Conservation (phyloP, 2,329 filamentous ascomycete species). For the Hypoxylon sp. region DNA sequence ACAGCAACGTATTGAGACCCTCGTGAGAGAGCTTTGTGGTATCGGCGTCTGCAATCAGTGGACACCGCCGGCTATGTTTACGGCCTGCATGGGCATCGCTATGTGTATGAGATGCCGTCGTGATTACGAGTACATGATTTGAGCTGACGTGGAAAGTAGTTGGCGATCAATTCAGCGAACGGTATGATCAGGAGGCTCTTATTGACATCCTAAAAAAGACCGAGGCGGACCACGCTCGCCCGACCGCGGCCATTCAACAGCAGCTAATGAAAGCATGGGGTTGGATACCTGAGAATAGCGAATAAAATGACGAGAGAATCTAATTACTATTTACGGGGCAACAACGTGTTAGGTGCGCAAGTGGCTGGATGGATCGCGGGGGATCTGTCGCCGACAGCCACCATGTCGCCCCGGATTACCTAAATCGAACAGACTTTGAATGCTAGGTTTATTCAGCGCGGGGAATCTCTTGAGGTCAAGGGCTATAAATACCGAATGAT, state of each 20-base stretch:
- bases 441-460: conserved; percentile 14
- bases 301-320: conserved; percentile 27
- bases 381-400: not conserved
- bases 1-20: conserved; percentile 59
- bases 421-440: conserved; percentile 8
- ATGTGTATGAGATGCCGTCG: conserved; percentile 56
- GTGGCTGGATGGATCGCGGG: conserved; percentile 2
- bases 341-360: conserved; percentile 11
- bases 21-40: conserved; percentile 69
- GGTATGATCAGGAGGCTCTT: conserved; percentile 62
- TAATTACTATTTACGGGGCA: not conserved
- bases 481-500: conserved; percentile 26
- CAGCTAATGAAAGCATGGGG: conserved; percentile 65
- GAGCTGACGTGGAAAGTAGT: conserved; percentile 47
- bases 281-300: conserved; percentile 53
- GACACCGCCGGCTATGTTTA: conserved; percentile 69
- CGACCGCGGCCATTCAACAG: conserved; percentile 62
- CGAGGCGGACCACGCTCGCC: conserved; percentile 65
- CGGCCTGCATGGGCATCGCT: conserved; percentile 67
- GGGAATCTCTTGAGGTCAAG: conserved; percentile 14
- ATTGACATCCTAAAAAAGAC: conserved; percentile 62
- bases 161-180: conserved; percentile 64
- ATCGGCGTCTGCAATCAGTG: conserved; percentile 69
- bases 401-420: conserved; percentile 29
- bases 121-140: not conserved